phyloP scores from a whole-genome alignment of 345 rosid species.

The Raphanus sativus region DNA sequence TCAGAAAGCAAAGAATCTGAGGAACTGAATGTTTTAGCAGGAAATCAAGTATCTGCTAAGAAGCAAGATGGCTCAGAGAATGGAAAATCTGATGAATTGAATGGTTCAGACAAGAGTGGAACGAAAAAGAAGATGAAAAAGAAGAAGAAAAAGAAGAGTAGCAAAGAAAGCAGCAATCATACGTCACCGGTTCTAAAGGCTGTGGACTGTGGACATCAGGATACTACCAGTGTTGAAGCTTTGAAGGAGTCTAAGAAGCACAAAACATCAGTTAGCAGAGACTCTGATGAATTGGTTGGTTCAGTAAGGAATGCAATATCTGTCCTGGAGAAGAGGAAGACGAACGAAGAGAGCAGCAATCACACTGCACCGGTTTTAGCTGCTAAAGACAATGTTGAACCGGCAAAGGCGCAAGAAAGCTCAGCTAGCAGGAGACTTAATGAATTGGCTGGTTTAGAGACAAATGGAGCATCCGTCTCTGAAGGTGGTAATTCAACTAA shows the following conservation, averaged over 20 bases:
- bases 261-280: background rate
- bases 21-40: background rate
- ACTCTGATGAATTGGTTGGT: background rate
- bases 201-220: background rate
- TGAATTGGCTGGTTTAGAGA: slow-evolving; percentile 6
- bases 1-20: background rate
- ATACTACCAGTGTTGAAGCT: background rate
- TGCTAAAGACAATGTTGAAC: background rate
- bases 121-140: background rate
- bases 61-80: background rate
- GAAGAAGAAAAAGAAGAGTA: background rate
- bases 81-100: background rate
- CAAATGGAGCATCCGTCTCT: background rate
- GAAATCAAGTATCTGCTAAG: background rate
- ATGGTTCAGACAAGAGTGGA: background rate
- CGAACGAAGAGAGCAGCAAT: background rate
- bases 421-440: background rate
- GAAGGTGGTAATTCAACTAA: background rate
- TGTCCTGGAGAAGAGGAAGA: background rate
- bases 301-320: background rate
- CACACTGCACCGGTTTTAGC: background rate
- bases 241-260: background rate
- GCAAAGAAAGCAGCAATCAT: background rate
- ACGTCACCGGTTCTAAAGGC: background rate
- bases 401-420: background rate